Evolutionary conservation across 768 basidiomycete species (phyloP), one percentile per base, ranked within the genome.

Genomic region (Lyophyllum atratum): DNA sequence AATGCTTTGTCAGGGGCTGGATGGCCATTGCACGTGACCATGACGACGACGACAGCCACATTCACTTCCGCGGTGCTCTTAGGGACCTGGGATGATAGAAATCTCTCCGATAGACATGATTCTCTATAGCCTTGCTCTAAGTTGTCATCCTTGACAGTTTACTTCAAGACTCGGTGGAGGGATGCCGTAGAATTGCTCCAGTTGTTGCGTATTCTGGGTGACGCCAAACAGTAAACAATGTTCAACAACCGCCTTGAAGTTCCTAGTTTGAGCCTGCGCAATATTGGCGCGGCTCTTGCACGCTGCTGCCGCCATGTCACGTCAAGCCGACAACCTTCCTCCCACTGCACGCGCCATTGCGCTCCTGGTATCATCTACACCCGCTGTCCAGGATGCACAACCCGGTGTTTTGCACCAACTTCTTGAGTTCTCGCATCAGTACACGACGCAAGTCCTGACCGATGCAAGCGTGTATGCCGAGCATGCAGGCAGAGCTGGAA

Each of bases 391-490:
- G 58, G 92, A 94, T 74, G 85, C 88, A 1, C 92, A 94, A 59
- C 92, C 93, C 2, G 89, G 85, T 4, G 92, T 94, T 11, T 78
- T 94, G 10, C 90, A 93, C 64, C 92, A 94, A 65, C 81, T 94
- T 8, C 85, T 94, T 53, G 92, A 94, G 70, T 93, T 94, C 63
- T 83, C 92, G 0, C 87, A 93, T 67, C 76, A 93, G 57, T 94
- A 94, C 70, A 89, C 92, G 1, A 79, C 85, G 8, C 91, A 94
- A 63, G 89, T 92, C 26, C 75, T 94, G 42, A 87, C 89, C 10
- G 93, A 94, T 71, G 92, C 91, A 28, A 85, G 85, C 61, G 89
- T 93, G 19, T 94, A 94, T 68, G 88, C 92, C 15, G 93, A 94
- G 63, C 92, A 94, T 68, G 92, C 89, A 19, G 89, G 90, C 14